A percentile compares a stretch with the other conserved stretches of the same genome.
Evolutionary conservation across 2,329 filamentous ascomycete species (phyloP).

Genomic region (Botryotinia convoluta): DNA sequence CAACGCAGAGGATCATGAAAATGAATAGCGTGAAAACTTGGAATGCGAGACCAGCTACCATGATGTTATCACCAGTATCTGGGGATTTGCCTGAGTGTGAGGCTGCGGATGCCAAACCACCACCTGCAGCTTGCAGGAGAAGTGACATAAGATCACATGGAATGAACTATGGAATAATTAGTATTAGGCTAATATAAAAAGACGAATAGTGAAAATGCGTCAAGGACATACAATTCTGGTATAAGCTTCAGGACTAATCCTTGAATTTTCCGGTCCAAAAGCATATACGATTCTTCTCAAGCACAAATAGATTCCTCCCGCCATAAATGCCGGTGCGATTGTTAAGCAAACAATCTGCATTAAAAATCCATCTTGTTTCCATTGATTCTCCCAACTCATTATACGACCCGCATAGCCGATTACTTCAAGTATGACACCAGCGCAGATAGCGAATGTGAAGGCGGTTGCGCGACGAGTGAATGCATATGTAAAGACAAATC

Average conservation of each 20-base stretch:
- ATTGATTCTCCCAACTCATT: slow-evolving; percentile 53
- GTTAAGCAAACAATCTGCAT: slow-evolving; percentile 62
- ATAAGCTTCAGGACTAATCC: slow-evolving; percentile 47
- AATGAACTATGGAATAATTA: slow-evolving; percentile 50
- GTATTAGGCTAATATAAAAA: slow-evolving; percentile 10
- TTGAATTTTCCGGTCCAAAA: slow-evolving; percentile 49
- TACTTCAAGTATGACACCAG: slow-evolving; percentile 55
- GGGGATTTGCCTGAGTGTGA: slow-evolving; percentile 40
- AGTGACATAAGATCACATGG: slow-evolving; percentile 61
- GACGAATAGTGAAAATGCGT: slow-evolving; percentile 35
- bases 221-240: slow-evolving; percentile 47
- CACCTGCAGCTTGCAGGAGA: slow-evolving; percentile 58
- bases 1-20: slow-evolving; percentile 47
- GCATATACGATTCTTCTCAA: slow-evolving; percentile 50
- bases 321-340: slow-evolving; percentile 62
- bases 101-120: slow-evolving; percentile 55
- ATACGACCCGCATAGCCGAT: slow-evolving; percentile 60
- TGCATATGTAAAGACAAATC: slow-evolving; percentile 43
- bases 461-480: slow-evolving; percentile 47
- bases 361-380: slow-evolving; percentile 47
- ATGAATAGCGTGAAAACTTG: slow-evolving; percentile 56
- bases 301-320: slow-evolving; percentile 62
- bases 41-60: slow-evolving; percentile 61
- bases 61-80: slow-evolving; percentile 55
- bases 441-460: slow-evolving; percentile 52